Conservation (phyloP, 768 basidiomycete genomes). For the Pisolithus albus region DNA sequence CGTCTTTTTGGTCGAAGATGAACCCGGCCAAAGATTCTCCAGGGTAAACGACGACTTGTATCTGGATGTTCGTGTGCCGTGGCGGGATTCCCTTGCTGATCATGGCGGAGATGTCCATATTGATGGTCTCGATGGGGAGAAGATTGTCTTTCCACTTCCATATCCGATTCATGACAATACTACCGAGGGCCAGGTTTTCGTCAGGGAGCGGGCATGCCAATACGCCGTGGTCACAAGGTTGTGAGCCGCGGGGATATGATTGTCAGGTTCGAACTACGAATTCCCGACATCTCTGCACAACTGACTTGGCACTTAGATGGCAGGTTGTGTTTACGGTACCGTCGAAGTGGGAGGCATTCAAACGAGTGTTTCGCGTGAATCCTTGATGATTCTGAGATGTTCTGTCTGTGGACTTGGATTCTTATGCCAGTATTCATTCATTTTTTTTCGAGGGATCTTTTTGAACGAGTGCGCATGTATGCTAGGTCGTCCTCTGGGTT, state of each 20-base stretch:
- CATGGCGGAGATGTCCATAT: constrained; percentile 46
- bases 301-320: constrained; percentile 16
- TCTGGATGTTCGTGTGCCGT: constrained; percentile 48
- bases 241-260: constrained; percentile 57
- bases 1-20: constrained; percentile 57
- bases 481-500: constrained; percentile 4
- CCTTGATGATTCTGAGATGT: constrained; percentile 12
- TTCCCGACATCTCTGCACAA: neutral
- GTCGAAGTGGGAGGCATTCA: constrained; percentile 27
- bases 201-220: constrained; percentile 67
- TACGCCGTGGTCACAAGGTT: constrained; percentile 44
- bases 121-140: constrained; percentile 52
- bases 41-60: constrained; percentile 53
- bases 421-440: constrained; percentile 17
- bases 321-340: constrained; percentile 26
- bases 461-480: constrained; percentile 12
- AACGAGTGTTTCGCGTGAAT: constrained; percentile 23
- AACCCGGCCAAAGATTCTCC: constrained; percentile 49
- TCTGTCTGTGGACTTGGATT: neutral
- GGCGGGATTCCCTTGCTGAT: constrained; percentile 42
- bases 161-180: constrained; percentile 43
- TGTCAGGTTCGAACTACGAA: constrained; percentile 38
- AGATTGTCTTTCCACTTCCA: constrained; percentile 45
- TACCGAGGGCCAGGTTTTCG: constrained; percentile 41
- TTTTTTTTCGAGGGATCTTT: constrained; percentile 11